Conservation (phyloP, 2,329 filamentous ascomycete genomes). For the Dactylellina cionopaga region DNA sequence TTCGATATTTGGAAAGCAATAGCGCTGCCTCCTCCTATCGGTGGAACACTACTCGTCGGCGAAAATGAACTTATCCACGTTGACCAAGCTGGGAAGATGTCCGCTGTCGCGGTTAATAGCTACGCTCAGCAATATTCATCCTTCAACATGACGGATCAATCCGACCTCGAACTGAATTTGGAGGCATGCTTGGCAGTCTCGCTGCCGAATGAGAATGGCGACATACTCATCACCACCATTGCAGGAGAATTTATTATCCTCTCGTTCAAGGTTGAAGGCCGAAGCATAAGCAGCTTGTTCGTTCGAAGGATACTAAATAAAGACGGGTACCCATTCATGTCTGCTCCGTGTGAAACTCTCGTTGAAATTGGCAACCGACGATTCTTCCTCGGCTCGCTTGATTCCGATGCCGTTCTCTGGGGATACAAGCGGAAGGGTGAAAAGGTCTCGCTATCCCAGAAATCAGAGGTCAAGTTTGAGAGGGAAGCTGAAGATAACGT, state of each 20-base stretch:
- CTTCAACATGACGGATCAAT: constrained; percentile 84
- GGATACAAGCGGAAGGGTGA: constrained; percentile 70
- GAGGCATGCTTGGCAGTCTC: constrained; percentile 83
- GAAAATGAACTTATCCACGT: constrained; percentile 92
- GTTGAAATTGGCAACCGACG: constrained; percentile 73
- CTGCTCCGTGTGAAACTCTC: constrained; percentile 72
- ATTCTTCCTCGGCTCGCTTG: constrained; percentile 87
- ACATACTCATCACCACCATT: constrained; percentile 82
- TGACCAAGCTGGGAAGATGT: constrained; percentile 93
- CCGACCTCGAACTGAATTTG: constrained; percentile 78
- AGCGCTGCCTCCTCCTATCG: constrained; percentile 83
- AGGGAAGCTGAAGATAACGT: constrained; percentile 69
- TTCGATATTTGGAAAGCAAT: constrained; percentile 86
- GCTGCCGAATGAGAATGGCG: constrained; percentile 78
- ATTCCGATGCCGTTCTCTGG: constrained; percentile 80
- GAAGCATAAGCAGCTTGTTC: constrained; percentile 87
- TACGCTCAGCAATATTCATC: constrained; percentile 84
- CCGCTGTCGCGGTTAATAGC: constrained; percentile 89
- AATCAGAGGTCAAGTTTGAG: constrained; percentile 71
- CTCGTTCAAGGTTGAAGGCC: constrained; percentile 85
- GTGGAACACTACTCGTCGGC: constrained; percentile 86
- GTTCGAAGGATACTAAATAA: constrained; percentile 72
- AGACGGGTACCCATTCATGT: constrained; percentile 72
- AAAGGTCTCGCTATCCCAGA: constrained; percentile 59
- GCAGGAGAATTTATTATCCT: constrained; percentile 79